Evolutionary conservation across 2,329 filamentous ascomycete genomes (phyloP).

Genomic region (Talaromyces albobiverticillius): DNA sequence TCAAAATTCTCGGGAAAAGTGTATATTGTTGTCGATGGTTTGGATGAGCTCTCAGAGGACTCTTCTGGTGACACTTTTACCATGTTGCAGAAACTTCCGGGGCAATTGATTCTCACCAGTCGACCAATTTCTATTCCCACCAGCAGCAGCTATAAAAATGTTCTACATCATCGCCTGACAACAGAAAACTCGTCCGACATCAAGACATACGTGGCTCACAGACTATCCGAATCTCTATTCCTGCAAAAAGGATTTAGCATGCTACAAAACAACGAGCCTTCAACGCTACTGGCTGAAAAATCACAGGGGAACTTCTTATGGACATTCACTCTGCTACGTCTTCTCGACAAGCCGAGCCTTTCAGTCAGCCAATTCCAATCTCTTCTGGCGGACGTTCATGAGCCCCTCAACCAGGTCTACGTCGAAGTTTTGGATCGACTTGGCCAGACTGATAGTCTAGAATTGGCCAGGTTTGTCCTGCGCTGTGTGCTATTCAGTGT

Average conservation of each 20-base stretch:
- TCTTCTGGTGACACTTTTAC: neutral
- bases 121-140: neutral
- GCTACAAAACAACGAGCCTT: neutral
- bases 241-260: neutral
- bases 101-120: neutral
- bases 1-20: neutral
- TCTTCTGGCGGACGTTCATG: neutral
- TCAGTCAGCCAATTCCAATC: neutral
- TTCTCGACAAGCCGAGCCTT: conserved; percentile 2
- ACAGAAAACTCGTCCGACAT: neutral
- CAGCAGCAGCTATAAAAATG: neutral
- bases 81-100: neutral
- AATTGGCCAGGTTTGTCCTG: neutral
- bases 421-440: neutral
- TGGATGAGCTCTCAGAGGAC: neutral
- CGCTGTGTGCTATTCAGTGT: neutral
- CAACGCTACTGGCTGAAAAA: neutral
- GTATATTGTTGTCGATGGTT: neutral
- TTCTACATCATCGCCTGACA: conserved; percentile 1
- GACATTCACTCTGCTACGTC: neutral
- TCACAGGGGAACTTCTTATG: neutral
- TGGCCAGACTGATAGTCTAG: neutral
- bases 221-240: neutral
- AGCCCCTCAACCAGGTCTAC: neutral
- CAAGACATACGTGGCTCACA: neutral